These are phyloP conservation scores for Backusella morwellensis DNA, from an alignment of 192 early-diverging fungal species.

Conservation along the genomic window DNA sequence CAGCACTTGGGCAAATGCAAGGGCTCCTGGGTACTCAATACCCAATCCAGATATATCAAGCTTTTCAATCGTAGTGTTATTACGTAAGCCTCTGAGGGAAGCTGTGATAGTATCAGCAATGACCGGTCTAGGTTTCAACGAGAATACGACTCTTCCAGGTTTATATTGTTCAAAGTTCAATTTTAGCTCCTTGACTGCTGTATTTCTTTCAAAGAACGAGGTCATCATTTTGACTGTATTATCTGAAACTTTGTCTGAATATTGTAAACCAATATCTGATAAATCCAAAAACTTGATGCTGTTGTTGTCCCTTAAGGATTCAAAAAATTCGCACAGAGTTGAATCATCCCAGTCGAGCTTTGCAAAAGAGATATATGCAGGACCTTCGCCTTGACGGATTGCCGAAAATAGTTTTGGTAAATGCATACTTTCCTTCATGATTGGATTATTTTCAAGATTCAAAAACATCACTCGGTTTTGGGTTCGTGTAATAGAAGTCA, in stretches of 20 bases:
- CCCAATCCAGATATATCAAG: conserved; percentile 1
- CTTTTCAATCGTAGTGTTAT: background rate
- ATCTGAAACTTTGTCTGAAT: conserved; percentile 26
- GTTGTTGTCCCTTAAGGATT: conserved; percentile 38
- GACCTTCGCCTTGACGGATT: conserved; percentile 37
- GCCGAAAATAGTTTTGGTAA: conserved; percentile 37
- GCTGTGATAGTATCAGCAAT: background rate
- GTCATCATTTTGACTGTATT: conserved; percentile 42
- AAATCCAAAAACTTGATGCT: conserved; percentile 39
- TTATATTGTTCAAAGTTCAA: background rate
- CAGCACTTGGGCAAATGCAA: background rate
- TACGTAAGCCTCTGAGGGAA: background rate
- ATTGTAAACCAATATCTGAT: conserved; percentile 33
- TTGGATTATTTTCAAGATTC: conserved; percentile 36
- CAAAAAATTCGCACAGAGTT: conserved; percentile 42
- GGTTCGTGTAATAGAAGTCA: conserved; percentile 37
- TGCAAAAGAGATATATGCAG: conserved; percentile 36
- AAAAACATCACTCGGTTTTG: conserved; percentile 39
- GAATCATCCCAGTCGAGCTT: conserved; percentile 48
- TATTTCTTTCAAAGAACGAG: conserved; percentile 33
- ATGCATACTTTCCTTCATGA: conserved; percentile 37
- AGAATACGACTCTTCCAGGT: background rate
- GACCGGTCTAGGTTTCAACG: background rate
- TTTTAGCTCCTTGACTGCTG: conserved; percentile 29
- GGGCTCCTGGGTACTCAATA: background rate